These are phyloP conservation scores for Neonectria magnoliae DNA, from an alignment of 2,329 filamentous ascomycete genomes.

Conservation along the genomic window DNA sequence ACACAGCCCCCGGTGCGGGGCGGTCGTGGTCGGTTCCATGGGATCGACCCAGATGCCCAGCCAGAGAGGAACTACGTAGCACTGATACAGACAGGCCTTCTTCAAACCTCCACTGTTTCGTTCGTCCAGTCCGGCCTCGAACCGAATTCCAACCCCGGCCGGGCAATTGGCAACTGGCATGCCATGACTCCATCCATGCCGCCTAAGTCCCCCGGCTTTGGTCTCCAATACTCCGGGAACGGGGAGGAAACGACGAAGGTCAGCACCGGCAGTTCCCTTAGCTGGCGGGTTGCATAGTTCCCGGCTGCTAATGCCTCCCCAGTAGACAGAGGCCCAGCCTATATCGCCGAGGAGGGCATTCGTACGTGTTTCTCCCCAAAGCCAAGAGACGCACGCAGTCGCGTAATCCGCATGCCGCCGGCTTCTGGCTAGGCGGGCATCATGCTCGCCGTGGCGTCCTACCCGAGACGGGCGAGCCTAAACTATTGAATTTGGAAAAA, in stretches of 20 bases:
- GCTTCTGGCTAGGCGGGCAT: slow-evolving; percentile 2
- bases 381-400: background rate
- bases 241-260: background rate
- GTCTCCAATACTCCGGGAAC: slow-evolving; percentile 5
- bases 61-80: background rate
- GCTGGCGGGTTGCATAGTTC: background rate
- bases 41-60: background rate
- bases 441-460: slow-evolving; percentile 19
- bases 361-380: slow-evolving; percentile 7
- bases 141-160: background rate
- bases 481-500: background rate
- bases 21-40: background rate
- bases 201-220: background rate
- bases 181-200: background rate
- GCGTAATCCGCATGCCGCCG: slow-evolving; percentile 11
- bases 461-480: background rate
- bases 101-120: slow-evolving; percentile 7
- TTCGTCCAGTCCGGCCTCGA: background rate
- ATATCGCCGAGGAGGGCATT: background rate
- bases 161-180: background rate
- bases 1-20: background rate
- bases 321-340: background rate
- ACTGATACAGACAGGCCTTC: background rate
- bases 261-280: background rate
- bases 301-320: slow-evolving; percentile 3